Conservation (phyloP, 2,329 filamentous ascomycete species). For the Xylogone sp. region DNA sequence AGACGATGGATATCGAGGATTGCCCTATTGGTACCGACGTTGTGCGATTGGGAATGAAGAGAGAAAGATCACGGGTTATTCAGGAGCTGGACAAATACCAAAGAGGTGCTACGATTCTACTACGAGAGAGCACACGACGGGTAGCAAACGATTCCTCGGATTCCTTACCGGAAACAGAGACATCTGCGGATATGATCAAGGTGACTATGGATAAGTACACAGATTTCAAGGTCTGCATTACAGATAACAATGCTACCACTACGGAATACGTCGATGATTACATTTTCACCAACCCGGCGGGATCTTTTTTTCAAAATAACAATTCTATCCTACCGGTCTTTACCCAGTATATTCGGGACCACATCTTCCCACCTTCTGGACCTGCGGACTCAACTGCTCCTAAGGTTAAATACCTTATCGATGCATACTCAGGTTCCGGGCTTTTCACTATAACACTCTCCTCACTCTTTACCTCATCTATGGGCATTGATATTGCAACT, state of each 20-base stretch:
- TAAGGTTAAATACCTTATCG: slow-evolving; percentile 79
- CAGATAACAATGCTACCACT: slow-evolving; percentile 75
- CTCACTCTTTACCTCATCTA: slow-evolving; percentile 74
- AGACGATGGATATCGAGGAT: slow-evolving; percentile 91
- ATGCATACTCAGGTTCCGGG: slow-evolving; percentile 95
- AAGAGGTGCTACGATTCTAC: slow-evolving; percentile 80
- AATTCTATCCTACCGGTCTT: slow-evolving; percentile 91
- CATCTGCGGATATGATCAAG: slow-evolving; percentile 23
- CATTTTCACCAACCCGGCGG: slow-evolving; percentile 85
- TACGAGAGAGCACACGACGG: slow-evolving; percentile 80
- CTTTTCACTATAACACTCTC: slow-evolving; percentile 96
- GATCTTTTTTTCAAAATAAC: slow-evolving; percentile 99
- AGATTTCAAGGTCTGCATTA: slow-evolving; percentile 85
- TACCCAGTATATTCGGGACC: slow-evolving; percentile 79
- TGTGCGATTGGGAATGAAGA: slow-evolving; percentile 73
- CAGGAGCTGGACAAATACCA: slow-evolving; percentile 68
- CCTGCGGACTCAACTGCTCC: slow-evolving; percentile 29
- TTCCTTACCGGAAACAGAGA: slow-evolving; percentile 19
- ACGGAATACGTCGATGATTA: slow-evolving; percentile 83
- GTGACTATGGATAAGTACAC: slow-evolving; percentile 47
- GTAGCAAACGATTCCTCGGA: slow-evolving; percentile 42
- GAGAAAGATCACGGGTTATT: slow-evolving; percentile 73
- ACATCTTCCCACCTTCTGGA: slow-evolving; percentile 58
- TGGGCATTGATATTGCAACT: slow-evolving; percentile 86
- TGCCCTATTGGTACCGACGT: slow-evolving; percentile 92